These are phyloP conservation scores for Sutorius australiensis DNA, from an alignment of 768 basidiomycete genomes.

Conservation along the genomic window DNA sequence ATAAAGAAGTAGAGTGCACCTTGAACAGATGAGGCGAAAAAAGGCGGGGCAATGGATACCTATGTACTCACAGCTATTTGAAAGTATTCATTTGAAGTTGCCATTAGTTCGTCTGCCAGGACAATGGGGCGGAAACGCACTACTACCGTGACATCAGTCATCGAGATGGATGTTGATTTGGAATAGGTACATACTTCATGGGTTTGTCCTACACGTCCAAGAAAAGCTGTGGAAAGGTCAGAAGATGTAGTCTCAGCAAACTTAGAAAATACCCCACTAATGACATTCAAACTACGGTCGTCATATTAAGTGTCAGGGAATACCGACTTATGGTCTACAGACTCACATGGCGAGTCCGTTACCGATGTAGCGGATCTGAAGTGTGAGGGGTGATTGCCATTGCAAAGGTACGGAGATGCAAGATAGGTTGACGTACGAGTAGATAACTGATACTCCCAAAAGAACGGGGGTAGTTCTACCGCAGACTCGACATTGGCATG, in stretches of 20 bases:
- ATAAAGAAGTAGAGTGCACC: constrained; percentile 7
- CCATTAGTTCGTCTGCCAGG: background rate
- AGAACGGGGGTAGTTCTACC: constrained; percentile 1
- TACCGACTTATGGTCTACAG: no score
- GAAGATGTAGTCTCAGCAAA: background rate
- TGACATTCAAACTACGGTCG: constrained; percentile 7
- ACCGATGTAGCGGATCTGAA: constrained; percentile 26
- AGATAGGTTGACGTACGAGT: constrained; percentile 12
- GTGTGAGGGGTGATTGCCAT: background rate
- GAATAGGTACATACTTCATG: constrained; percentile 3
- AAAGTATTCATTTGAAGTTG: background rate
- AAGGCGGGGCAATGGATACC: background rate
- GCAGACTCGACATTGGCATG: background rate
- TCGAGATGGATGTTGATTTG: background rate
- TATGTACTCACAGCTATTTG: constrained; percentile 14
- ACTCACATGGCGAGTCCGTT: constrained; percentile 19
- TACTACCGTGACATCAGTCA: constrained; percentile 4
- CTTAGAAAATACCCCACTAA: background rate
- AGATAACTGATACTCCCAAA: constrained; percentile 21
- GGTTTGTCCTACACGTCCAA: constrained; percentile 1
- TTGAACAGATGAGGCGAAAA: background rate
- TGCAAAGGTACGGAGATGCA: background rate
- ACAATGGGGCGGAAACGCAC: constrained; percentile 1
- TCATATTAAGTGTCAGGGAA: background rate
- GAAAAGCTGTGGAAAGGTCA: constrained; percentile 10